Conservation (phyloP, 164 flowering plant species). For the Litsea cubeba region DNA sequence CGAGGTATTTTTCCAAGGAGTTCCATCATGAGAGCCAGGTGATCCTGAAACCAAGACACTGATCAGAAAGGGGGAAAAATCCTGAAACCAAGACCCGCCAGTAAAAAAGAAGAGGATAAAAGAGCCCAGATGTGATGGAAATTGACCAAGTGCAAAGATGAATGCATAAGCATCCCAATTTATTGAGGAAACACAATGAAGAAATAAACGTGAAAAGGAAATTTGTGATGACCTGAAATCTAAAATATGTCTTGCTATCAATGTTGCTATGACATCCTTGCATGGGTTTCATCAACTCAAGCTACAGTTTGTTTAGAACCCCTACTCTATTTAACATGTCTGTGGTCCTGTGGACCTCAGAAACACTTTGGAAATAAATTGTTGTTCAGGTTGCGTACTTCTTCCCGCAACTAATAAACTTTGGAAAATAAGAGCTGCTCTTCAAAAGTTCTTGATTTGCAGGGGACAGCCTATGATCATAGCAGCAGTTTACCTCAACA, state of each 20-base stretch:
- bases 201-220: not conserved
- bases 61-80: conserved; percentile 3
- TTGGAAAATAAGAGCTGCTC: not conserved
- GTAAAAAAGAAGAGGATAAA: not conserved
- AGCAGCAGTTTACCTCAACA: no score
- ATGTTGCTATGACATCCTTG: not conserved
- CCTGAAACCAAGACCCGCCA: not conserved
- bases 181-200: not conserved
- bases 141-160: not conserved
- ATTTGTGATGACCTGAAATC: not conserved
- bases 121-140: not conserved
- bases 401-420: not conserved
- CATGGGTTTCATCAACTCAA: not conserved
- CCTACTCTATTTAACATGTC: not conserved
- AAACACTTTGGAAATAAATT: not conserved
- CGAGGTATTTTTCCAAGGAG: conserved; percentile 90
- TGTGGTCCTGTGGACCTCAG: not conserved
- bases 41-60: conserved; percentile 54
- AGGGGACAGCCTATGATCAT: not conserved
- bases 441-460: not conserved
- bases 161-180: not conserved
- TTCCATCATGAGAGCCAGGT: conserved; percentile 97
- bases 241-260: not conserved
- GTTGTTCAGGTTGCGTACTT: no score
- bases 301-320: not conserved